Evolutionary conservation across 73 alveolate species (phyloP).

Genomic region (Paramecium primaurelia): DNA sequence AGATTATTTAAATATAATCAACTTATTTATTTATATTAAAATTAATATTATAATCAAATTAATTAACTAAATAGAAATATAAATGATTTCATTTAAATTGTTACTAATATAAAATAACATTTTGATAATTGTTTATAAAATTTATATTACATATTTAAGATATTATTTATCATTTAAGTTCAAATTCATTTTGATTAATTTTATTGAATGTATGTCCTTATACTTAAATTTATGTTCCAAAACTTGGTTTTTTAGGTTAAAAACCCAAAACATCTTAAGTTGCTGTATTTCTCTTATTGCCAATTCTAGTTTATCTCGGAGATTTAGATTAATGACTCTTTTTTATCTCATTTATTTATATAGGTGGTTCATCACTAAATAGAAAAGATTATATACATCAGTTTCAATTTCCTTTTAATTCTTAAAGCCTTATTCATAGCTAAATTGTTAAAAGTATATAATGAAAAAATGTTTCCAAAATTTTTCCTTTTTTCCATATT

Average conservation of each 20-base stretch:
- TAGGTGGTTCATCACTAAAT: neutral
- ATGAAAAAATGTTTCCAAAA: neutral
- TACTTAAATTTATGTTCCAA: neutral
- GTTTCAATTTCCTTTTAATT: neutral
- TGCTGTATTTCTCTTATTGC: neutral
- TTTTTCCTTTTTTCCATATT: neutral
- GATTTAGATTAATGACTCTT: neutral
- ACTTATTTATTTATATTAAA: too few relatives aligned
- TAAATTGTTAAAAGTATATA: neutral
- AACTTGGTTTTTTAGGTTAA: neutral
- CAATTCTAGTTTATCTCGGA: neutral
- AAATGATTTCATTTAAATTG: too few relatives aligned
- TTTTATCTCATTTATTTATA: neutral
- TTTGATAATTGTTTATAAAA: too few relatives aligned
- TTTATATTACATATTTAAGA: neutral
- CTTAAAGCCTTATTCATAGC: conserved; percentile 29
- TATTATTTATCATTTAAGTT: neutral
- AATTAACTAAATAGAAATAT: too few relatives aligned
- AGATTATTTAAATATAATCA: too few relatives aligned
- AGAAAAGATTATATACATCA: neutral
- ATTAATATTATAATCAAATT: neutral
- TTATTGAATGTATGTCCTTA: neutral
- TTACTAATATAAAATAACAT: too few relatives aligned
- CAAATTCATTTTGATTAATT: neutral
- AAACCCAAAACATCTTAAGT: neutral